Base-by-base conservation (phyloP, 768 basidiomycete genomes). In the Crucibulum laeve region DNA sequence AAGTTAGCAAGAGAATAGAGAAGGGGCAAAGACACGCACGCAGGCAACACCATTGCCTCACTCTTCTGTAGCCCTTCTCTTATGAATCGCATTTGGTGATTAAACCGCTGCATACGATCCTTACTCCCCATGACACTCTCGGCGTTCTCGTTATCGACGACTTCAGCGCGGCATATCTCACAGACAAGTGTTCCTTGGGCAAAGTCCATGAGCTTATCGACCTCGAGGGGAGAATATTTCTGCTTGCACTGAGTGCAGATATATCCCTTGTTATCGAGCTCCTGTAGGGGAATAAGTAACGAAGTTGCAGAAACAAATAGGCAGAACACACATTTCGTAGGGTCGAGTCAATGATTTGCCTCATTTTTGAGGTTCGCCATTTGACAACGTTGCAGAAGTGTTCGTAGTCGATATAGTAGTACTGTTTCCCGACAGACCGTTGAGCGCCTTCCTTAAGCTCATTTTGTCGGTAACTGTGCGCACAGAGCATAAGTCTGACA, bases 351-450 rank as follows among this genome's bases (percentile, higher is more conserved):
- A 99, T 91, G 47, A 81, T 80, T 49, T 83, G 76, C 50, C 89
- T 78, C 91, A 97, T 93, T 59, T 89, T 87, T 4, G 90, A 90
- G 42, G 98, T 81, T 30, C 94, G 77, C 91, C 95, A 99, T 63
- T 98, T 97, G 64, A 95, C 89, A 36, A 98, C 93, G 63, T 98
- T 93, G 66, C 91, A 93, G 60, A 97, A 94, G 57, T 84, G 81
- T 55, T 91, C 82, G 64, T 95, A 93, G 68, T 99, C 86, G 60
- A 99, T 88, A 67, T 91, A 97, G 71, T 90, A 99, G 71, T 97
- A 99, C 57, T 90, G 86, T 55, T 86, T 84, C 49, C 86, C 87
- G 47, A 87, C 84, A 47, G 87, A 85, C 47, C 94, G 82, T 61
- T 87, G 86, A 34, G 87, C 87, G 40, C 87, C 88, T 60, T 92